These are phyloP conservation scores for Podospora pseudopauciseta DNA, from an alignment of 495 filamentous ascomycete genomes.

Conservation along the genomic window DNA sequence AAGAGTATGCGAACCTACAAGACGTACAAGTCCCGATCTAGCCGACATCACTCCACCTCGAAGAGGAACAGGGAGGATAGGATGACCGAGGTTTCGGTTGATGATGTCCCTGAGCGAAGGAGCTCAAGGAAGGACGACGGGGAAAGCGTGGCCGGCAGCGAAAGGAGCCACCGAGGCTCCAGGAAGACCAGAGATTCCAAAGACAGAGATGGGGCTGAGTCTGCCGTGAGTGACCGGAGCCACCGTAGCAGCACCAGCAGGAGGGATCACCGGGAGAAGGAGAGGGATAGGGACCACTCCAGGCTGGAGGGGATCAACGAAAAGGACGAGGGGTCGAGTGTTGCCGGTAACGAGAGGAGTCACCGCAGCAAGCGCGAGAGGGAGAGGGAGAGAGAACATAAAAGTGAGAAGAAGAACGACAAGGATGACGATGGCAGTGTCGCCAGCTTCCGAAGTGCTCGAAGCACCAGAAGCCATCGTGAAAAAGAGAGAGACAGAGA, in stretches of 20 bases:
- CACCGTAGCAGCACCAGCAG: constrained; percentile 18
- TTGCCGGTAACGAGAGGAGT: constrained; percentile 3
- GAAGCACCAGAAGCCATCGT: constrained; percentile 9
- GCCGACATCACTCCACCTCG: constrained; percentile 25
- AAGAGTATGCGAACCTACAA: constrained; percentile 14
- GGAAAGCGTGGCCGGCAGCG: constrained; percentile 6
- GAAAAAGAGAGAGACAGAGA: neutral
- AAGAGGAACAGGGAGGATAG: constrained; percentile 30
- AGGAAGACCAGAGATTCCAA: neutral
- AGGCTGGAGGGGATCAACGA: neutral
- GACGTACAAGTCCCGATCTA: constrained; percentile 18
- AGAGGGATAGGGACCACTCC: neutral
- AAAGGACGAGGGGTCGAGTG: neutral
- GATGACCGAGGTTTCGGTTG: constrained; percentile 19
- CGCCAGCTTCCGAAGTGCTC: neutral
- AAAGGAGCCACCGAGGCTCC: constrained; percentile 16
- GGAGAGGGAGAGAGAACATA: neutral
- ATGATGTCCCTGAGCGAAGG: constrained; percentile 28
- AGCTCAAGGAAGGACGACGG: constrained; percentile 12
- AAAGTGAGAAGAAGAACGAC: neutral
- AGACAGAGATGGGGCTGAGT: constrained; percentile 2
- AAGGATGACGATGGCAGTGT: constrained; percentile 7
- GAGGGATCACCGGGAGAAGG: constrained; percentile 24
- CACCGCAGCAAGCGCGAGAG: constrained; percentile 9
- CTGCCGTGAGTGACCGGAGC: neutral